These are phyloP conservation scores for Penicillium nucicola DNA, from an alignment of 495 filamentous ascomycete genomes.

Conservation along the genomic window DNA sequence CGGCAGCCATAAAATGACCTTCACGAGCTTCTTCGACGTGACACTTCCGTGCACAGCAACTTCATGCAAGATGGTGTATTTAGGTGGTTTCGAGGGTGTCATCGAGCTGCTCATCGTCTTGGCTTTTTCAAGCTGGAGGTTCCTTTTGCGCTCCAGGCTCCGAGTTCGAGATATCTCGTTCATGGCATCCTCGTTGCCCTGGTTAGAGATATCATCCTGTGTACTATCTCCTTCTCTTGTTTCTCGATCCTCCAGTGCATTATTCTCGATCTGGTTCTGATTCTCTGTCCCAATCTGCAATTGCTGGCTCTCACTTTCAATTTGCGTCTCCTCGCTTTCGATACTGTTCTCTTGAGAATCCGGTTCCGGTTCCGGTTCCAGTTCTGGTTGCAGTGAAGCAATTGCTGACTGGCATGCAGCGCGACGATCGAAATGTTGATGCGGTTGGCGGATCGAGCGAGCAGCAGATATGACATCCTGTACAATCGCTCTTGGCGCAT, in stretches of 20 bases:
- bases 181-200: neutral
- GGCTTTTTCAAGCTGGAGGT: constrained; percentile 3
- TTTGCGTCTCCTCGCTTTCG: neutral
- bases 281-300: neutral
- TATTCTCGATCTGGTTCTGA: constrained; percentile 32
- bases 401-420: neutral
- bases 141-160: constrained; percentile 11
- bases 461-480: constrained; percentile 52
- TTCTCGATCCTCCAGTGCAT: constrained; percentile 64
- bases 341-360: neutral
- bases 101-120: constrained; percentile 12
- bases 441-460: constrained; percentile 53
- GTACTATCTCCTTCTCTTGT: constrained; percentile 75
- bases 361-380: no score
- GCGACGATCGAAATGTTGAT: constrained; percentile 38
- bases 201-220: constrained; percentile 26
- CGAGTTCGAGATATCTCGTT: constrained; percentile 1
- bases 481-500: constrained; percentile 79
- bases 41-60: constrained; percentile 38
- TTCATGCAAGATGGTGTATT: constrained; percentile 1
- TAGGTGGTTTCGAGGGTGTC: constrained; percentile 3
- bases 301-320: neutral
- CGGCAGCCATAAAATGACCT: constrained; percentile 68
- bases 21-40: constrained; percentile 61
- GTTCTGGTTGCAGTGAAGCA: no score